Percentiles rank a stretch among this genome's conserved stretches.
Conservation (phyloP, 306 rosid genomes). For the Rosa chinensis region DNA sequence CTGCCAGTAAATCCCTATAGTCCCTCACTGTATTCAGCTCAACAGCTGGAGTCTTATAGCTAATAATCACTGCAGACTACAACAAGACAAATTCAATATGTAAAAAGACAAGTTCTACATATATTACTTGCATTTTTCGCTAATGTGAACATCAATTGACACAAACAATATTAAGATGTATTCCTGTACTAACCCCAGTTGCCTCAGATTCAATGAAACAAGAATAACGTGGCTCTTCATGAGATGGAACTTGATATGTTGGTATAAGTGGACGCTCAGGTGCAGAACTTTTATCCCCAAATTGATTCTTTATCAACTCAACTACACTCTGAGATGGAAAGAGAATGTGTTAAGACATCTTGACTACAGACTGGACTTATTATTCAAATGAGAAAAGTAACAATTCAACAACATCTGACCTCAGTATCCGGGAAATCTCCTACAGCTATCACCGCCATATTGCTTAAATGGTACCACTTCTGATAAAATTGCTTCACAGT, state of each 20-base stretch:
- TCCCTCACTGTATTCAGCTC: constrained; percentile 84
- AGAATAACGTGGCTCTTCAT: constrained; percentile 81
- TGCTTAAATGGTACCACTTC: constrained; percentile 89
- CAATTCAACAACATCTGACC: constrained; percentile 48
- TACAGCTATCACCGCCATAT: constrained; percentile 96
- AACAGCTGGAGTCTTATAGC: constrained; percentile 78
- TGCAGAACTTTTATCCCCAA: constrained; percentile 68
- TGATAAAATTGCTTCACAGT: constrained; percentile 79
- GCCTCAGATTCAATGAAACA: constrained; percentile 97
- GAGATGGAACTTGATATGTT: constrained; percentile 69
- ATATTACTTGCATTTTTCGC: not conserved
- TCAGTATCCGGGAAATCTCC: constrained; percentile 90
- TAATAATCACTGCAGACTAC: constrained; percentile 96
- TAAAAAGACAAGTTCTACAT: constrained; percentile 11
- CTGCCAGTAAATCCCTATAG: constrained; percentile 81
- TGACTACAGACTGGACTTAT: constrained; percentile 17
- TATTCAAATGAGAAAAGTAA: constrained; percentile 21
- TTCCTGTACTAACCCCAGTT: constrained; percentile 80
- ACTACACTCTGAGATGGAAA: constrained; percentile 55
- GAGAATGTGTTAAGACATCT: constrained; percentile 26
- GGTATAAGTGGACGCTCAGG: constrained; percentile 66
- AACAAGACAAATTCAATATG: constrained; percentile 24
- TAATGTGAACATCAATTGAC: constrained; percentile 13
- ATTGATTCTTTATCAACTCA: constrained; percentile 80
- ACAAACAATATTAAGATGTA: constrained; percentile 19